phyloP scores from a whole-genome alignment of 139 green algal species.

The Zygnema cylindricum region DNA sequence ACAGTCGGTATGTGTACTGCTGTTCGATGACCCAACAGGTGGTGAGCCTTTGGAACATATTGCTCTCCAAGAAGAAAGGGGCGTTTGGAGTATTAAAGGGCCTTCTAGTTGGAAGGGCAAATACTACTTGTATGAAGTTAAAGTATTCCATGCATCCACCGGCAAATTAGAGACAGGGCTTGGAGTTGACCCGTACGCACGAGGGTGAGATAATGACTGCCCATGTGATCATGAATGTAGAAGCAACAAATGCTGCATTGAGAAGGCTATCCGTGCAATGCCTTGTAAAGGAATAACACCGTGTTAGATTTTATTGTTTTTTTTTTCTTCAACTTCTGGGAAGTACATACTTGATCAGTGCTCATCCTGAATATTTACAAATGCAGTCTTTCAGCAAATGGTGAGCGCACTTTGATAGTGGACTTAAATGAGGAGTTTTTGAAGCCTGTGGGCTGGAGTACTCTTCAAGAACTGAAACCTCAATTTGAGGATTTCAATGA shows the following conservation, averaged over 20 bases:
- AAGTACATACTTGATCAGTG: no score
- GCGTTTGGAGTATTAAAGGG: slow-evolving; percentile 61
- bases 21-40: slow-evolving; percentile 28
- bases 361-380: no score
- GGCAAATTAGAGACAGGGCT: slow-evolving; percentile 54
- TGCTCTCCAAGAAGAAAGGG: slow-evolving; percentile 46
- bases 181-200: slow-evolving; percentile 83
- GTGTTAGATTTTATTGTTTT: no score
- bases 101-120: slow-evolving; percentile 34
- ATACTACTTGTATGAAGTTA: slow-evolving; percentile 78
- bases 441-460: slow-evolving; percentile 55
- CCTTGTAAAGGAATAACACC: no score
- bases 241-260: no score
- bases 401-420: slow-evolving; percentile 62
- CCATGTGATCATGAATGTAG: no score
- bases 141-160: slow-evolving; percentile 74
- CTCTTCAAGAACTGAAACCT: slow-evolving; percentile 37
- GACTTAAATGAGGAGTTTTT: slow-evolving; percentile 53
- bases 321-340: no score
- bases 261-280: no score
- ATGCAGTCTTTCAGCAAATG: slow-evolving; percentile 70
- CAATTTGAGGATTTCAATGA: slow-evolving; percentile 70
- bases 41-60: slow-evolving; percentile 7
- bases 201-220: slow-evolving; percentile 58
- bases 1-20: slow-evolving; percentile 35